phyloP scores from a whole-genome alignment of 2,329 filamentous ascomycete species.

The Sporothrix brunneoviolacea region DNA sequence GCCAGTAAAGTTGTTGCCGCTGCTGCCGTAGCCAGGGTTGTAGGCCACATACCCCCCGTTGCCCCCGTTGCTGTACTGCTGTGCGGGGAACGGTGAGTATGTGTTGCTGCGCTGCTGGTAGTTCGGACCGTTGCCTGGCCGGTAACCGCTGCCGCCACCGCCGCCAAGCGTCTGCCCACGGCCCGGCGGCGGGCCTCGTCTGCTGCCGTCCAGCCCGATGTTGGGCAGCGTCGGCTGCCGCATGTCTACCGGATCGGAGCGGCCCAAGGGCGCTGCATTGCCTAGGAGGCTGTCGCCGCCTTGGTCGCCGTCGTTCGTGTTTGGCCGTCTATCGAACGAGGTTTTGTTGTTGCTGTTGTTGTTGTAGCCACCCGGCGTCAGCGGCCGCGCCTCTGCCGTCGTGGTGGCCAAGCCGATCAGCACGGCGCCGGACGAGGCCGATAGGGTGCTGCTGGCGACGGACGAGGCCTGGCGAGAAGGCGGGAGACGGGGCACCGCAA shows the following conservation, averaged over 20 bases:
- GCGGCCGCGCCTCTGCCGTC: neutral
- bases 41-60: neutral
- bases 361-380: neutral
- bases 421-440: slow-evolving; percentile 4
- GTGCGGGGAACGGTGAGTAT: slow-evolving; percentile 6
- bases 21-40: neutral
- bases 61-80: neutral
- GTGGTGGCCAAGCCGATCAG: slow-evolving; percentile 8
- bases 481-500: neutral
- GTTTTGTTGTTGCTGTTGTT: neutral
- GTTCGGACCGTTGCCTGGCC: neutral
- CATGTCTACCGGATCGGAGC: neutral
- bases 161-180: neutral
- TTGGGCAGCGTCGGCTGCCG: slow-evolving; percentile 4
- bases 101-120: slow-evolving; percentile 1
- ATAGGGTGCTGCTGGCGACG: neutral
- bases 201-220: neutral
- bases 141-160: neutral
- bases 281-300: slow-evolving; percentile 1
- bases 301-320: no score
- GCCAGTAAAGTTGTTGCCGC: no score
- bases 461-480: slow-evolving; percentile 3
- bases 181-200: neutral
- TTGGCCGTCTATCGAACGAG: neutral
- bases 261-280: slow-evolving; percentile 6